These are phyloP conservation scores for Diaporthe aspalathi DNA, from an alignment of 2,329 filamentous ascomycete species.

Conservation along the genomic window DNA sequence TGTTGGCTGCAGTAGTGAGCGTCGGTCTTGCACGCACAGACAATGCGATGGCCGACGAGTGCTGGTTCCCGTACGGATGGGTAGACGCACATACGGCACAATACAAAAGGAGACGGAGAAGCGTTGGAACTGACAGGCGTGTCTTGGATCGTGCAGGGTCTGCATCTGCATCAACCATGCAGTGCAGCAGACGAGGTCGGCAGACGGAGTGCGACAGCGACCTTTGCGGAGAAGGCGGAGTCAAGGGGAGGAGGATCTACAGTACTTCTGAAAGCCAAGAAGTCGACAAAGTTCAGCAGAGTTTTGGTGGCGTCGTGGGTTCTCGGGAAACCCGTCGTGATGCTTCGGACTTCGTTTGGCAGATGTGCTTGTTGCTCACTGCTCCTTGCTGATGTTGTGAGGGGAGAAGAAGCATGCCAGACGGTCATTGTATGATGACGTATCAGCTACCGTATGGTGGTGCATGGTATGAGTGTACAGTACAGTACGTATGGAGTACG, in stretches of 20 bases:
- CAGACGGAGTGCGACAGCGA: slow-evolving; percentile 5
- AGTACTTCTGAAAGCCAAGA: not conserved
- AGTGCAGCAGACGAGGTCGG: slow-evolving; percentile 32
- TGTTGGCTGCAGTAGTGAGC: not conserved
- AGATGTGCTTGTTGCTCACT: not conserved
- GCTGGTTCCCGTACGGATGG: not conserved
- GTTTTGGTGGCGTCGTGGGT: not conserved
- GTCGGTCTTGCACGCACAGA: slow-evolving; percentile 21
- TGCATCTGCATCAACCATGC: slow-evolving; percentile 35
- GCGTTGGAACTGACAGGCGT: slow-evolving; percentile 26
- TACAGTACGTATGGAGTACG: too few species aligned
- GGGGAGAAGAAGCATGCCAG: not conserved
- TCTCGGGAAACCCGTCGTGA: not conserved
- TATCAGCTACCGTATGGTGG: not conserved
- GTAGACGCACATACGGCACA: not conserved
- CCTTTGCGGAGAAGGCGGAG: not conserved
- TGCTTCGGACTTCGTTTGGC: slow-evolving; percentile 1
- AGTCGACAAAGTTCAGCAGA: slow-evolving; percentile 5
- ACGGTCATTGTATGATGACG: slow-evolving; percentile 11
- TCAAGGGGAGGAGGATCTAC: not conserved
- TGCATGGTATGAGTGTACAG: too few species aligned
- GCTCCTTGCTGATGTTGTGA: not conserved
- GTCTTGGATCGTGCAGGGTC: slow-evolving; percentile 26
- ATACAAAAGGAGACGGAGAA: not conserved
- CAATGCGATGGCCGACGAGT: slow-evolving; percentile 14